Conservation (phyloP, 2,329 filamentous ascomycete species). For the Chaetoscypha palmicola region DNA sequence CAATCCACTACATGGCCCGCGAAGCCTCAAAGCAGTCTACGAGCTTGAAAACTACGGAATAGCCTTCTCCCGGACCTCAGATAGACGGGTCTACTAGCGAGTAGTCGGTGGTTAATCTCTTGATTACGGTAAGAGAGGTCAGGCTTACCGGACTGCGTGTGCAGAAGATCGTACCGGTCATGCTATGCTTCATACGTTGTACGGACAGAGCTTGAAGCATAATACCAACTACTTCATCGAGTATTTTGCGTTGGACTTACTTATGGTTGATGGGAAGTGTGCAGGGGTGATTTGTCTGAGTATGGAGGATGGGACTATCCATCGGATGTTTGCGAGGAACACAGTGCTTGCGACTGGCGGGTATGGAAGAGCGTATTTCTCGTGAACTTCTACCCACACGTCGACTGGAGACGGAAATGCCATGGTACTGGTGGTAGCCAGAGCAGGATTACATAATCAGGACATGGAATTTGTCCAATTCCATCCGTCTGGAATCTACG, state of each 20-base stretch:
- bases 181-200: conserved; percentile 37
- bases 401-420: conserved; percentile 44
- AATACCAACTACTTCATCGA: conserved; percentile 44
- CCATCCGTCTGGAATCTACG: conserved; percentile 44
- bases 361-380: conserved; percentile 44
- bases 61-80: conserved; percentile 42
- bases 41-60: conserved; percentile 50
- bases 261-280: conserved; percentile 42
- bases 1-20: conserved; percentile 53
- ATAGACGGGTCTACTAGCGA: conserved; percentile 41
- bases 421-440: conserved; percentile 41
- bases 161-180: conserved; percentile 27
- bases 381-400: conserved; percentile 42
- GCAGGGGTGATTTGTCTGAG: conserved; percentile 40
- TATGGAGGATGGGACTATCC: conserved; percentile 43
- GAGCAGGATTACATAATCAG: conserved; percentile 42
- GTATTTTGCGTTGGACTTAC: conserved; percentile 41
- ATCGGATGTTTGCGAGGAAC: conserved; percentile 41
- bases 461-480: conserved; percentile 47
- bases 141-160: conserved; percentile 41
- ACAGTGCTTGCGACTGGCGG: conserved; percentile 43
- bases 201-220: conserved; percentile 41
- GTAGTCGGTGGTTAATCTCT: conserved; percentile 41
- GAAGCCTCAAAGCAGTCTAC: conserved; percentile 46
- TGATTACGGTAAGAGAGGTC: conserved; percentile 41